Conservation (phyloP, 306 rosid species). For the Cucurbita ficifolia region DNA sequence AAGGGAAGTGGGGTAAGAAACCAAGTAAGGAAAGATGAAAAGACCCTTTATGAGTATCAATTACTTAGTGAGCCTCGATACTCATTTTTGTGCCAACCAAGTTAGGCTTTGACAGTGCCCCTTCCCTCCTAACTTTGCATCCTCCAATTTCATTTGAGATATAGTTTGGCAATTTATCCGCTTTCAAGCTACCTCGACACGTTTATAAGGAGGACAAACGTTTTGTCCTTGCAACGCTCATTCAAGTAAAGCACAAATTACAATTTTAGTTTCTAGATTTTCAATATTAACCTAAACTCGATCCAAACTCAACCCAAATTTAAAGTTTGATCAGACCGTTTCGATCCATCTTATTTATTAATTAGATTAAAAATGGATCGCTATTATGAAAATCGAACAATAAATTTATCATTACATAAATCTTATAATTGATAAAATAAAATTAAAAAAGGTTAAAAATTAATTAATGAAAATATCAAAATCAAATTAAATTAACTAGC, state of each 20-base stretch:
- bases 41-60: constrained; percentile 23
- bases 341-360: too few species aligned
- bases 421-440: too few species aligned
- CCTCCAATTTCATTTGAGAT: not conserved
- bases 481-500: too few species aligned
- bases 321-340: too few species aligned
- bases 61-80: constrained; percentile 18
- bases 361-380: too few species aligned
- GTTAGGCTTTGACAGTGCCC: constrained; percentile 32
- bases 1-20: constrained; percentile 1
- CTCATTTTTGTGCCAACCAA: constrained; percentile 36
- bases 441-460: too few species aligned
- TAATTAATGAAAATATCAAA: too few species aligned
- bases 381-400: too few species aligned
- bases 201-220: not conserved
- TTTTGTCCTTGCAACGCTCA: not conserved
- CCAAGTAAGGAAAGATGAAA: constrained; percentile 21
- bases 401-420: too few species aligned
- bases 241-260: not conserved
- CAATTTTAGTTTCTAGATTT: not conserved
- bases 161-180: not conserved
- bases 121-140: not conserved
- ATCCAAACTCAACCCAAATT: too few species aligned
- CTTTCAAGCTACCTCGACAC: not conserved
- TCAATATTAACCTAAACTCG: too few species aligned